Conservation (phyloP, 2,329 filamentous ascomycete genomes). For the Aspergillus spinulosporus region DNA sequence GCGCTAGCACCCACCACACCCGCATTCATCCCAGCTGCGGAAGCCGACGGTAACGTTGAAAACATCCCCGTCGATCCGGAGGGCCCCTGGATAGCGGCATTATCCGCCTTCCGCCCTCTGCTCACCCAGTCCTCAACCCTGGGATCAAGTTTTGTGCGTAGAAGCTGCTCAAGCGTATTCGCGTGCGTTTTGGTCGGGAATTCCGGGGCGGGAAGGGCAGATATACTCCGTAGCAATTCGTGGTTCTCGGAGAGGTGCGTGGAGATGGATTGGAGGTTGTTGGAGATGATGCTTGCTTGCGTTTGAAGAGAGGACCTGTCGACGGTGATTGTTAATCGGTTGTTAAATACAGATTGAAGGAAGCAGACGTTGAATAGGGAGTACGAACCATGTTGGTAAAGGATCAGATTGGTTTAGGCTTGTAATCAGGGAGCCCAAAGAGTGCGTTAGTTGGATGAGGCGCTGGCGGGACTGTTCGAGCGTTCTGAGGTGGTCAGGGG, state of each 20-base stretch:
- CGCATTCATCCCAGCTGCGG: conserved; percentile 2
- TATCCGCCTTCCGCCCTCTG: conserved; percentile 51
- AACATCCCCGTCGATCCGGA: background rate
- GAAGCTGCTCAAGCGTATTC: conserved; percentile 63
- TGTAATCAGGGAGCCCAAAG: conserved; percentile 63
- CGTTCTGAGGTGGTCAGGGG: conserved; percentile 54
- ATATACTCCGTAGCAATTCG: conserved; percentile 67
- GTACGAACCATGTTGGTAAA: conserved; percentile 59
- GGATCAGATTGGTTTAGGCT: conserved; percentile 64
- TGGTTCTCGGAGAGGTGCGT: conserved; percentile 65
- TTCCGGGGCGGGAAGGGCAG: conserved; percentile 73
- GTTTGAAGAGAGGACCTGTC: conserved; percentile 68
- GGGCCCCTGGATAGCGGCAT: conserved; percentile 1
- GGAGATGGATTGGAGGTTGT: conserved; percentile 67
- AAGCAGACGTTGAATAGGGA: conserved; percentile 40
- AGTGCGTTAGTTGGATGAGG: conserved; percentile 67
- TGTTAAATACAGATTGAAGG: too few relatives aligned
- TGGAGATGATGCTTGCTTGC: conserved; percentile 69
- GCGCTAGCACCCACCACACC: conserved; percentile 5
- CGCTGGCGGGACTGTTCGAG: conserved; percentile 71
- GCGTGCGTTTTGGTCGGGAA: conserved; percentile 69
- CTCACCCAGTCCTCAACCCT: conserved; percentile 72
- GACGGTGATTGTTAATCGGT: too few relatives aligned
- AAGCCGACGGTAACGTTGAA: background rate
- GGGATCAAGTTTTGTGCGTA: conserved; percentile 82